A percentile compares a stretch with the other conserved stretches of the same genome.
Conservation (phyloP, 75 land plant genomes). For the Cunninghamia lanceolata region DNA sequence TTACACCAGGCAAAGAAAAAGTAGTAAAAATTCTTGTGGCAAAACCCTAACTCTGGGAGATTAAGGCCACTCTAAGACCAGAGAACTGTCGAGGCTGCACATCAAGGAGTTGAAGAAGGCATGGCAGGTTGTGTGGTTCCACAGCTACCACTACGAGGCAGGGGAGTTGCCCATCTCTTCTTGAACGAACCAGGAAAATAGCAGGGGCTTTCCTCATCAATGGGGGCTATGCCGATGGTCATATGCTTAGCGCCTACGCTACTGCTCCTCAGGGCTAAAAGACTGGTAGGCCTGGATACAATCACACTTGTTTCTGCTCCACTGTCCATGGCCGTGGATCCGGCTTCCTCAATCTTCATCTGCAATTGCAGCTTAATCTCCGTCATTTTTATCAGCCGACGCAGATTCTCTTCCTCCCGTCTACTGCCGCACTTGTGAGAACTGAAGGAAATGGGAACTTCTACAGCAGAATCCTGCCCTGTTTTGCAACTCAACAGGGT, state of each 20-base stretch:
- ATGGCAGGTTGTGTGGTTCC: neutral
- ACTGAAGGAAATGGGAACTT: neutral
- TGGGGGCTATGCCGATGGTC: neutral
- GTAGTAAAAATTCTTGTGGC: too few relatives aligned
- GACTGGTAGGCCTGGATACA: neutral
- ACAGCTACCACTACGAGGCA: neutral
- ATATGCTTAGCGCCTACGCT: neutral
- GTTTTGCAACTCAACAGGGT: neutral
- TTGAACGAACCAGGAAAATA: constrained; percentile 10
- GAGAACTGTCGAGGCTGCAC: too few relatives aligned
- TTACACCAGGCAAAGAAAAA: too few relatives aligned
- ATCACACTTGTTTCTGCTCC: neutral
- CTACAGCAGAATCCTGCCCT: neutral
- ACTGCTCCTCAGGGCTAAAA: neutral
- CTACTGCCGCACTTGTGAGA: neutral
- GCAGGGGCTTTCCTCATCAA: constrained; percentile 9
- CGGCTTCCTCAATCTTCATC: neutral
- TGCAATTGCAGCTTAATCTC: neutral
- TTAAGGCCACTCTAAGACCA: too few relatives aligned
- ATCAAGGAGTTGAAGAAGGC: too few relatives aligned
- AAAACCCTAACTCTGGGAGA: too few relatives aligned
- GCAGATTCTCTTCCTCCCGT: constrained; percentile 11
- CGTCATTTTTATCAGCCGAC: neutral
- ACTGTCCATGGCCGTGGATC: neutral
- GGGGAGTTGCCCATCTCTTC: constrained; percentile 9